These are phyloP conservation scores for Geotrichum siamense DNA, from an alignment of 1,139 yeast genomes.

Conservation along the genomic window DNA sequence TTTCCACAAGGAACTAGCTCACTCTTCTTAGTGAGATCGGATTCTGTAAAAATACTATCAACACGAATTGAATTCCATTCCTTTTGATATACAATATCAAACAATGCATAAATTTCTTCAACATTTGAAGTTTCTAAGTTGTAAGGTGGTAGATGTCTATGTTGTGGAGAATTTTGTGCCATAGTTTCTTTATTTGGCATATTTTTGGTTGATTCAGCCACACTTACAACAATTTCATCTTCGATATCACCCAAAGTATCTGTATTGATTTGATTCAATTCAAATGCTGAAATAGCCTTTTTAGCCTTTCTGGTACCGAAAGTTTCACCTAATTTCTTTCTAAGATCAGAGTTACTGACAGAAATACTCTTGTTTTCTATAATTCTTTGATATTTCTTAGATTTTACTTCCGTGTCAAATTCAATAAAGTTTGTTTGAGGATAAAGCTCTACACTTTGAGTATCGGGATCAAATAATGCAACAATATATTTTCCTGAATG, in stretches of 20 bases:
- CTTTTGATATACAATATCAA: constrained; percentile 57
- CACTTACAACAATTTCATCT: constrained; percentile 73
- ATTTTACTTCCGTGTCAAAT: constrained; percentile 40
- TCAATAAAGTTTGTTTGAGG: constrained; percentile 51
- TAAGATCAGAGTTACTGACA: constrained; percentile 45
- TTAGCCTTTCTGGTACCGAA: constrained; percentile 97
- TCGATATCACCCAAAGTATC: constrained; percentile 69
- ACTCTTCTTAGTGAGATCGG: constrained; percentile 43
- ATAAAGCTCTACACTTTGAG: constrained; percentile 52
- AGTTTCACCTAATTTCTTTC: constrained; percentile 85
- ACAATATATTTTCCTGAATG: constrained; percentile 30
- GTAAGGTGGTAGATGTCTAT: constrained; percentile 79
- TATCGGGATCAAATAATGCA: constrained; percentile 62
- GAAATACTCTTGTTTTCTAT: constrained; percentile 46
- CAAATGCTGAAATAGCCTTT: constrained; percentile 75
- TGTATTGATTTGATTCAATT: constrained; percentile 79
- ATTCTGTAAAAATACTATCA: constrained; percentile 46
- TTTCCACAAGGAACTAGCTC: constrained; percentile 50
- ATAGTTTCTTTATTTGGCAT: constrained; percentile 64
- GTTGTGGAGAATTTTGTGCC: constrained; percentile 47
- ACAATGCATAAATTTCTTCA: constrained; percentile 73
- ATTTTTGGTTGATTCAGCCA: constrained; percentile 59
- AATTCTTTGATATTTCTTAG: constrained; percentile 40
- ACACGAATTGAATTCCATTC: constrained; percentile 64
- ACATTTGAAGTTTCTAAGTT: constrained; percentile 69